Evolutionary conservation across 2,329 filamentous ascomycete genomes (phyloP), one percentile per base, ranked within the genome.

Genomic region (Cladosporium velox): DNA sequence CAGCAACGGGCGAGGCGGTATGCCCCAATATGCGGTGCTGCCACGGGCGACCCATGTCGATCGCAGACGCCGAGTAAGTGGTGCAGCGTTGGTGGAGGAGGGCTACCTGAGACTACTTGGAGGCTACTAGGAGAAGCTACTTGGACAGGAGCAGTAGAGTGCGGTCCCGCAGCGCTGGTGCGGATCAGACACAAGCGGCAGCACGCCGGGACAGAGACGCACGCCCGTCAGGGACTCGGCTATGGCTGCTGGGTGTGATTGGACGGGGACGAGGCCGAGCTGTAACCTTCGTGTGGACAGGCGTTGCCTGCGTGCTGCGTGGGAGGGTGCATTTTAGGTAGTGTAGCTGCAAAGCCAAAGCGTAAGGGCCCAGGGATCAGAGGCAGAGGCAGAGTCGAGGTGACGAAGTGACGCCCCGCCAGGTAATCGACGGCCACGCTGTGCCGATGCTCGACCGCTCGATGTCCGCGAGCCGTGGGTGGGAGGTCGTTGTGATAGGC

Each of bases 161-260:
- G 47, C 44, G 28, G 60, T 35, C 60, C 60, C 49, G 60, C 60
- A 41, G 51, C 18, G 18, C 51, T 30, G 61, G 60, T 38, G 61
- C 61, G 61, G 61, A 64, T 57, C 51, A 55, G 61, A 55, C 49
- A 52, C 32, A n/a, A 41, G 49, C 60, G 44, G 59, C 59, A 52
- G 21, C 41, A 59, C 57, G 38, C 57, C 57, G 57, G 57, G 57
- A 34, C 55, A 32, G 30, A 21, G 32, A 57, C 15, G 52, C 49
- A 28, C n/a, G 47, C 47, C 47, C n/a, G 11, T 52, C 59, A 61
- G 38, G 41, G 59, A 38, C 59, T 59, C 57, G 57, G 57, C 15
- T 47, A 59, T 47, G 57, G 18, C 3, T 3, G 24, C 21, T 6
- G 6, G 34, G 6, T 1, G 14, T 47, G 57, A 59, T 59, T 59